Evolutionary conservation across 257 asterid genomes (phyloP).

Genomic region (Plantago elongata): DNA sequence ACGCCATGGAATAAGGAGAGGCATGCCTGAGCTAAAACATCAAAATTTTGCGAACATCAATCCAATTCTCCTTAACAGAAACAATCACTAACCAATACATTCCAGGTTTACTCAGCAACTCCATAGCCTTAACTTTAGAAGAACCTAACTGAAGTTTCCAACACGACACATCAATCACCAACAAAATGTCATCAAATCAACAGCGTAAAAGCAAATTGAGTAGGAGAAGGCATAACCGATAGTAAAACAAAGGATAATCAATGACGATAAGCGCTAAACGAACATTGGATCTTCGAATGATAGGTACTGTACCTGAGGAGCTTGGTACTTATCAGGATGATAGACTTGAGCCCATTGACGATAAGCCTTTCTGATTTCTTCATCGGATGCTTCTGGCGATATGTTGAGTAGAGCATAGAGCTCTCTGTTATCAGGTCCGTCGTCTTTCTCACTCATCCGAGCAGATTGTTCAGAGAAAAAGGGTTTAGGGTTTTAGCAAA

Average conservation of each 20-base stretch:
- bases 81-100: no score
- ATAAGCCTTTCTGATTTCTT: slow-evolving; percentile 90
- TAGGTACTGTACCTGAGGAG: slow-evolving; percentile 40
- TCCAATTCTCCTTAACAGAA: no score
- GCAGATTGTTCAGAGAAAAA: background rate
- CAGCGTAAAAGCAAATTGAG: background rate
- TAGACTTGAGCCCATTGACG: slow-evolving; percentile 99
- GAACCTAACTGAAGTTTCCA: no score
- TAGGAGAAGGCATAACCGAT: background rate
- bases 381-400: slow-evolving; percentile 93
- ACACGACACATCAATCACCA: no score
- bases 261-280: no score
- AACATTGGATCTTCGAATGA: no score
- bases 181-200: background rate
- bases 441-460: slow-evolving; percentile 29
- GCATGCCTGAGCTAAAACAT: no score
- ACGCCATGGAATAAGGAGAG: no score
- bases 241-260: no score
- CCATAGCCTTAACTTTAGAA: no score
- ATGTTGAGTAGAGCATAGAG: slow-evolving; percentile 81
- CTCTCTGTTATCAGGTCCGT: slow-evolving; percentile 44
- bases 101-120: no score
- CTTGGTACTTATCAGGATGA: slow-evolving; percentile 92
- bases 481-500: slow-evolving; percentile 33
- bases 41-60: no score